phyloP scores from a whole-genome alignment of 768 basidiomycete species.

The Tulasnella sp. region DNA sequence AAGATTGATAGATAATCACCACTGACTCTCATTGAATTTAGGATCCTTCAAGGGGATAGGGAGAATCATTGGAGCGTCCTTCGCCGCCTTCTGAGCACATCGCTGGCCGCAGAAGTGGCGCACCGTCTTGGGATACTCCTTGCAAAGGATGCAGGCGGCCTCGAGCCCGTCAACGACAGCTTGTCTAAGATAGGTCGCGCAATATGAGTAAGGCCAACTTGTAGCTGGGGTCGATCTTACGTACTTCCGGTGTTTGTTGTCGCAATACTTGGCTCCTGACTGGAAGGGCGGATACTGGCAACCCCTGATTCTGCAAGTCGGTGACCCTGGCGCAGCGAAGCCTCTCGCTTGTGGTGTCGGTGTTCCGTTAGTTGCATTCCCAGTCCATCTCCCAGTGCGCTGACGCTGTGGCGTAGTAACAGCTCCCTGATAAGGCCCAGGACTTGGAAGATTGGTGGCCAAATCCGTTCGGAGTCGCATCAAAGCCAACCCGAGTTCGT shows the following conservation, averaged over 20 bases:
- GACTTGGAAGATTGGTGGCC: too few species aligned
- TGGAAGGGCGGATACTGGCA: constrained; percentile 6
- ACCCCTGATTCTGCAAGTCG: background rate
- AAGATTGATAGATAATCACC: background rate
- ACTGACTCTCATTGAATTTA: constrained; percentile 1
- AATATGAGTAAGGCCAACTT: too few species aligned
- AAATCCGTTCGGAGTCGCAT: constrained; percentile 37
- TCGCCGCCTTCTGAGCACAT: background rate
- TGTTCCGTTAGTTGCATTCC: too few species aligned
- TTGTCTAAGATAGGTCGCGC: background rate
- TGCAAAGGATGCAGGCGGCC: constrained; percentile 6
- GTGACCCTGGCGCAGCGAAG: too few species aligned
- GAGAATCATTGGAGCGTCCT: constrained; percentile 1
- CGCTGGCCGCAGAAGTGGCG: constrained; percentile 8
- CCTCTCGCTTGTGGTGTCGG: too few species aligned
- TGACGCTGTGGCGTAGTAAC: too few species aligned
- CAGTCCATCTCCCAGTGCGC: too few species aligned
- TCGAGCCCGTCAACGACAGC: background rate
- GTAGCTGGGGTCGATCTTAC: background rate
- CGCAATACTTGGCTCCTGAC: background rate
- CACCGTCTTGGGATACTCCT: constrained; percentile 9
- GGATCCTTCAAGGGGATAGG: constrained; percentile 6
- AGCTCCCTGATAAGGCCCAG: too few species aligned
- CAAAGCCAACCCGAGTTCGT: constrained; percentile 54
- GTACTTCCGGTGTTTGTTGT: constrained; percentile 1